Evolutionary conservation across 129 eudicot species (phyloP), one percentile per base, ranked within the genome.

Genomic region (Helichrysum umbraculigerum): DNA sequence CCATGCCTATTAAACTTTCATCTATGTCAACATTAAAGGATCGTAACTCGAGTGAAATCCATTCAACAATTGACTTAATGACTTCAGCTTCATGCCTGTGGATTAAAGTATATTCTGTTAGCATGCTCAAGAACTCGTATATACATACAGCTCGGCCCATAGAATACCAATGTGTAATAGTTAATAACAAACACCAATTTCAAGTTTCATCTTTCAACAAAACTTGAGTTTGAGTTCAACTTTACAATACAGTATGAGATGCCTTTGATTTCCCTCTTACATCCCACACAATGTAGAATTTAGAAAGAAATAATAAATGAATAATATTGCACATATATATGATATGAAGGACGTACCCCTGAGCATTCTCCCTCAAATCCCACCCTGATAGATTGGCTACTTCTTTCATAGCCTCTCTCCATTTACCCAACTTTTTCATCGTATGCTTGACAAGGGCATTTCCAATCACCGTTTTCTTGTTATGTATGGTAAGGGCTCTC

Each of bases 1-100:
- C 52, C 71, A 66, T 66, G 28, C 71, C 71, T 66, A 66, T 35
- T 35, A 66, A 66, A 2, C 17, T 35, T 5, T 66, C 50, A 66
- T 66, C 51, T 1, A 33, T 19, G 14, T 11, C 15, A 28, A n/a
- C 4, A 19, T 34, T 16, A 0, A 66, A 33, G 29, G 71, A 66
- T 5, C 51, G 71, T 66, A 66, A 66, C 71, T 66, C 51, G 2
- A 66, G 28, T 66, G 51, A 66, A n/a, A 66, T 35, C 35, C 17
- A 17, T 15, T 28, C 35, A 29, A 61, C 67, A 28, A 28, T 61
- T 4, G 6, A 21, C 25, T 61, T 7, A 33, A 61, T 28, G 67
- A 61, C 15, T 61, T 28, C 25, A 61, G 35, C 35, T 61, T 61
- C 67, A 61, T 61, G 67, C 37, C n/a, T 61, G 67, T 25, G 17